Percentiles rank a stretch among this genome's conserved stretches.
phyloP scores from a whole-genome alignment of 768 basidiomycete genomes.

The Steccherinum ochraceum region DNA sequence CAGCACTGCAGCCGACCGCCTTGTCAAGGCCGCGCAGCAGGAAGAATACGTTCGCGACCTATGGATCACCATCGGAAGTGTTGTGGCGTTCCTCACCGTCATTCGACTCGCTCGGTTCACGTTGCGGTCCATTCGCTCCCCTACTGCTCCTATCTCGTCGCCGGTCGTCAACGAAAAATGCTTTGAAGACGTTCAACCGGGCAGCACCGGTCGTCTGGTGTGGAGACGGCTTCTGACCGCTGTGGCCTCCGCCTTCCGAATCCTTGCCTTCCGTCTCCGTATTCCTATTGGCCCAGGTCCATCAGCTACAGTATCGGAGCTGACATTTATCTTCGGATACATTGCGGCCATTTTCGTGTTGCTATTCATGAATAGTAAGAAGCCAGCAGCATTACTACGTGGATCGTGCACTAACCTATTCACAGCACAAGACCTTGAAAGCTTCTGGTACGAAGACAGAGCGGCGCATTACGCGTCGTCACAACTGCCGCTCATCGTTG shows the following conservation, averaged over 20 bases:
- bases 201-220: constrained; percentile 15
- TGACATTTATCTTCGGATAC: constrained; percentile 41
- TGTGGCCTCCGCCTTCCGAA: constrained; percentile 36
- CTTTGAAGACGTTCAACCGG: constrained; percentile 9
- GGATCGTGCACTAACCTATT: background rate
- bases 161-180: constrained; percentile 9
- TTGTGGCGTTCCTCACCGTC: constrained; percentile 31
- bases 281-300: constrained; percentile 36
- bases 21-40: constrained; percentile 29
- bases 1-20: constrained; percentile 25
- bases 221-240: constrained; percentile 31
- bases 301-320: constrained; percentile 34
- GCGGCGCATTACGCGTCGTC: constrained; percentile 38
- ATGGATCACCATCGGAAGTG: constrained; percentile 33
- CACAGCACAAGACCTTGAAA: constrained; percentile 15
- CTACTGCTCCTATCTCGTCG: constrained; percentile 2
- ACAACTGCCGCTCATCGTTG: constrained; percentile 47
- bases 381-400: background rate
- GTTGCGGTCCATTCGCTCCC: constrained; percentile 4
- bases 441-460: constrained; percentile 23
- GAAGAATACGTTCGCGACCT: constrained; percentile 31
- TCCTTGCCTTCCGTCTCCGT: constrained; percentile 43
- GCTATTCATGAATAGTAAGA: constrained; percentile 41
- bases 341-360: constrained; percentile 36
- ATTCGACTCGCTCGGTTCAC: constrained; percentile 22